A percentile compares a stretch with the other conserved stretches of the same genome.
Conservation (phyloP, 169 alveolate species). For the Plasmodium cynomolgi region DNA sequence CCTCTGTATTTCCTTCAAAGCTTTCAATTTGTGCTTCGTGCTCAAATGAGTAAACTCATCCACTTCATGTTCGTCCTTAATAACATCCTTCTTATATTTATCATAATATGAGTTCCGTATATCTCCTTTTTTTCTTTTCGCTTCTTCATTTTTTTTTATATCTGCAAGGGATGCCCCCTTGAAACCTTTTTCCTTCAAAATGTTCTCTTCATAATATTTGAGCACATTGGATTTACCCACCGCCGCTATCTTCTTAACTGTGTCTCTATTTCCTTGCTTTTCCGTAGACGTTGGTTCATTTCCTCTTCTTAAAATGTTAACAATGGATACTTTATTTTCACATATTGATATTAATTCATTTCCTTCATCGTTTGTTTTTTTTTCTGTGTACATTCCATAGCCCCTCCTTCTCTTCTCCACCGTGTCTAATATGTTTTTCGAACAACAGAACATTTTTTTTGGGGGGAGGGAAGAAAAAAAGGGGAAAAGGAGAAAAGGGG, state of each 20-base stretch:
- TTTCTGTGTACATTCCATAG: not conserved
- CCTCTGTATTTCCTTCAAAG: constrained; percentile 41
- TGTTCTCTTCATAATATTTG: constrained; percentile 49
- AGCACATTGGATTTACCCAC: constrained; percentile 34
- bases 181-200: constrained; percentile 21
- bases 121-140: not conserved
- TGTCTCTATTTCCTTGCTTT: not conserved
- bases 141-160: not conserved
- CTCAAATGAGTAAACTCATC: constrained; percentile 24
- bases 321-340: constrained; percentile 20
- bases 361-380: constrained; percentile 19
- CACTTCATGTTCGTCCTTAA: not conserved
- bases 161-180: not conserved
- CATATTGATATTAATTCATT: constrained; percentile 39
- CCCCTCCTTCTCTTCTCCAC: constrained; percentile 4
- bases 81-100: not conserved
- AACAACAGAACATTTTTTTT: constrained; percentile 64
- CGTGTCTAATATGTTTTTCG: constrained; percentile 33
- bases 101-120: not conserved
- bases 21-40: constrained; percentile 16
- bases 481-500: not conserved
- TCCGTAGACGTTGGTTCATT: not conserved
- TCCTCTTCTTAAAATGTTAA: constrained; percentile 52
- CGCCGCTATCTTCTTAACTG: not conserved
- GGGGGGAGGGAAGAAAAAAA: not conserved